phyloP scores from a whole-genome alignment of 108 stramenopile genomes.

The Discostella pseudostelligera region DNA sequence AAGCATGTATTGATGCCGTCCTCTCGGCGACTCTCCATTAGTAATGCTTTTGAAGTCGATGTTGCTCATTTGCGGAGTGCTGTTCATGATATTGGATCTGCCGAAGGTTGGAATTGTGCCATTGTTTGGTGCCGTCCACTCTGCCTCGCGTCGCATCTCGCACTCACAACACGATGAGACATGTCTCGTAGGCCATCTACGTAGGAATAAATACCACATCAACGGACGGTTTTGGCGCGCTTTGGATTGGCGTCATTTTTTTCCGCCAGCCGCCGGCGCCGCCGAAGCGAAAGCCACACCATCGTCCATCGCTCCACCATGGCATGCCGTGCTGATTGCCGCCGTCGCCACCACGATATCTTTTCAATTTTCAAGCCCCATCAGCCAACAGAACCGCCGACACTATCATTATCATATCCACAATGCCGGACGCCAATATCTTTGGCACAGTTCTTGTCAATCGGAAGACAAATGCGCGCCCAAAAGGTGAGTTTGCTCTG shows the following conservation, averaged over 20 bases:
- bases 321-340: too few species aligned
- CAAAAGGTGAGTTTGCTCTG: conserved; percentile 30
- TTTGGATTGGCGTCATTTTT: too few species aligned
- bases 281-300: too few species aligned
- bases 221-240: neutral
- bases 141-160: too few species aligned
- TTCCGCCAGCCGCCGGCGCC: too few species aligned
- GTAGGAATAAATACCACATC: conserved; percentile 11
- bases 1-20: neutral
- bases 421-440: conserved; percentile 1
- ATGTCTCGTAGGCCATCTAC: neutral
- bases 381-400: neutral
- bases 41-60: neutral
- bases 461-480: conserved; percentile 41
- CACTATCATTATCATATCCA: neutral
- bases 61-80: neutral
- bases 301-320: neutral
- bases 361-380: neutral
- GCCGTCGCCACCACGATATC: neutral
- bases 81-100: neutral
- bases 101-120: neutral
- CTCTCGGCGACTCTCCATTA: neutral
- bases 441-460: conserved; percentile 48
- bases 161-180: too few species aligned
- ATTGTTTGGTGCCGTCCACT: too few species aligned